Evolutionary conservation across 805 yeast genomes (phyloP).

Genomic region (Sugiyamaella chiloensis): DNA sequence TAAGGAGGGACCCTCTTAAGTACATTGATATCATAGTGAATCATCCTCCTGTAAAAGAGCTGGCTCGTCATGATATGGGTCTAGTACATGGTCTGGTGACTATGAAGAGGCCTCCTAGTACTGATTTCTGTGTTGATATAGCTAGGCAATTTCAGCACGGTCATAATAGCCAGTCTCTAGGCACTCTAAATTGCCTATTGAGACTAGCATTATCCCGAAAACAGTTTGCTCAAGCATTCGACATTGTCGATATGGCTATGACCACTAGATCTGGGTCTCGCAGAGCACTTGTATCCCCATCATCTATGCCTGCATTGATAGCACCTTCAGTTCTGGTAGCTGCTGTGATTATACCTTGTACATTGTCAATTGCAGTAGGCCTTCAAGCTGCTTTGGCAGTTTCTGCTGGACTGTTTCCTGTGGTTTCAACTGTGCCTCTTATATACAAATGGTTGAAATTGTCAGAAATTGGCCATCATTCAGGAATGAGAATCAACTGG

Average conservation of each 20-base stretch:
- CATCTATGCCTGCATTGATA: too few species aligned
- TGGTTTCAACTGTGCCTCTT: too few species aligned
- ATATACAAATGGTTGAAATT: too few species aligned
- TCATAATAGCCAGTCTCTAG: neutral
- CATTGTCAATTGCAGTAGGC: too few species aligned
- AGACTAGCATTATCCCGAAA: conserved; percentile 1
- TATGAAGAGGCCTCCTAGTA: neutral
- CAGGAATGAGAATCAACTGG: neutral
- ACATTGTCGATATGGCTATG: conserved; percentile 6
- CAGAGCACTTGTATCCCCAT: too few species aligned
- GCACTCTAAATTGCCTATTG: neutral
- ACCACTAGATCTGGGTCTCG: too few species aligned
- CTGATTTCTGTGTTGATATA: neutral
- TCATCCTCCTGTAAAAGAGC: neutral
- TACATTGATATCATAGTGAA: neutral
- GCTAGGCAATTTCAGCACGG: neutral
- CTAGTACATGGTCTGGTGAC: neutral
- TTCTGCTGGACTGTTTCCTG: too few species aligned
- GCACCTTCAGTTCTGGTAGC: too few species aligned
- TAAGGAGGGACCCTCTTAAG: neutral
- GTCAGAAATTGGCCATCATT: too few species aligned
- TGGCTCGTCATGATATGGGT: neutral
- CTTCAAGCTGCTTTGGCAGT: too few species aligned
- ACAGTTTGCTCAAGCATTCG: conserved; percentile 2
- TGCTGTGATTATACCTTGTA: too few species aligned